Percentiles rank a stretch among this genome's conserved stretches.
These are phyloP conservation scores for Yarrowia galli DNA, from an alignment of 1,139 yeast species.

Conservation along the genomic window DNA sequence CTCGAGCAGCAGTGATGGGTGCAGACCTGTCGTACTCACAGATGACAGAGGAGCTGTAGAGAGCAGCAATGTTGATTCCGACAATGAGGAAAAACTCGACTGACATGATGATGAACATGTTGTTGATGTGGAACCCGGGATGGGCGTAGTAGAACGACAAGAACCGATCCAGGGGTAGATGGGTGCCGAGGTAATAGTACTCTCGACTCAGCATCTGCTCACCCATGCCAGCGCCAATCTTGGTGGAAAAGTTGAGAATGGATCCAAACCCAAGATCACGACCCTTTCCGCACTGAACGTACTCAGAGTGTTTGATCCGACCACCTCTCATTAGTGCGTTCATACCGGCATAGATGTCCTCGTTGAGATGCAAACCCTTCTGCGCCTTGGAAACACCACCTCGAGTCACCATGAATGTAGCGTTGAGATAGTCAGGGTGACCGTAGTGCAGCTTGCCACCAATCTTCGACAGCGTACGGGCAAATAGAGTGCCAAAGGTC, in stretches of 20 bases:
- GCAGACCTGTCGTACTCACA: conserved; percentile 63
- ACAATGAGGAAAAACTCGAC: conserved; percentile 74
- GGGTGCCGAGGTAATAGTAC: conserved; percentile 81
- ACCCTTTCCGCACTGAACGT: conserved; percentile 91
- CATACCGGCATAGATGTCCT: conserved; percentile 93
- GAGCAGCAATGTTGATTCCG: conserved; percentile 69
- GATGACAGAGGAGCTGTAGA: conserved; percentile 63
- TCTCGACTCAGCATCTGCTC: conserved; percentile 87
- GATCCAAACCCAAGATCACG: conserved; percentile 88
- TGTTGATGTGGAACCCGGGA: conserved; percentile 88
- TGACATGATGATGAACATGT: conserved; percentile 77
- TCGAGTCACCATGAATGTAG: conserved; percentile 84
- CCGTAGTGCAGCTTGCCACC: conserved; percentile 93
- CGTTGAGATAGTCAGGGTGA: conserved; percentile 88
- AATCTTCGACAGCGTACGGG: conserved; percentile 81
- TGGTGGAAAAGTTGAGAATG: conserved; percentile 81
- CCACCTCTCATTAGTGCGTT: conserved; percentile 84
- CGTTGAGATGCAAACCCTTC: conserved; percentile 82
- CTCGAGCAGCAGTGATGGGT: conserved; percentile 66
- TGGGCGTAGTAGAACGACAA: conserved; percentile 89
- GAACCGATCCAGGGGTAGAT: conserved; percentile 78
- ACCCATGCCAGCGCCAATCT: conserved; percentile 96
- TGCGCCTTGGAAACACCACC: conserved; percentile 94
- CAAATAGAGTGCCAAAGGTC: conserved; percentile 89
- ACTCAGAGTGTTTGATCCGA: conserved; percentile 84